Evolutionary conservation across 306 rosid species (phyloP).

Genomic region (Cicer judaicum): DNA sequence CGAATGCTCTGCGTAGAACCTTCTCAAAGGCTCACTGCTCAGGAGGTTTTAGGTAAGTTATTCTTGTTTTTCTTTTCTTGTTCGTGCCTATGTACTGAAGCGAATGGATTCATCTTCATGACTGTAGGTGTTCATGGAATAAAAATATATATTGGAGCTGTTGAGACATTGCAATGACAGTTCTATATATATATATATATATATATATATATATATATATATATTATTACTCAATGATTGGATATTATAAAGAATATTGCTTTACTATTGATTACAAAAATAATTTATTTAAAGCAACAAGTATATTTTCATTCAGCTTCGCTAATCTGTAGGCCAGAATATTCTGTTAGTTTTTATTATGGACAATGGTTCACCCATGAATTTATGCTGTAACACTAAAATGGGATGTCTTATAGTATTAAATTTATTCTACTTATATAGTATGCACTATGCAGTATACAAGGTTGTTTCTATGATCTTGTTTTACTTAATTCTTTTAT

Average conservation of each 20-base stretch:
- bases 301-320: conserved; percentile 3
- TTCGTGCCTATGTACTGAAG: conserved; percentile 22
- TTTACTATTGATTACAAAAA: conserved; percentile 8
- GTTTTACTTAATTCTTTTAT: too few relatives aligned
- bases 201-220: conserved; percentile 5
- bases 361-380: conserved; percentile 22
- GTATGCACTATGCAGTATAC: neutral
- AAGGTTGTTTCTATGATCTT: neutral
- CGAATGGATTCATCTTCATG: conserved; percentile 18
- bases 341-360: conserved; percentile 16
- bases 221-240: neutral
- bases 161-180: conserved; percentile 20
- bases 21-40: conserved; percentile 74
- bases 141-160: neutral
- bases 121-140: conserved; percentile 19
- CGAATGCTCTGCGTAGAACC: conserved; percentile 77
- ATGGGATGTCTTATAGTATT: neutral
- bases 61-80: neutral
- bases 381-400: conserved; percentile 5
- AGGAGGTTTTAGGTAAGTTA: conserved; percentile 72
- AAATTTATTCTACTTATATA: conserved; percentile 16
- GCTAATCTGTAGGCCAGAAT: neutral
- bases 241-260: conserved; percentile 8
- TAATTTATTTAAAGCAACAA: conserved; percentile 15
- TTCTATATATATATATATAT: conserved; percentile 11